Base-by-base conservation (phyloP, 2,329 filamentous ascomycete species). In the Leptographium radiaticola region DNA sequence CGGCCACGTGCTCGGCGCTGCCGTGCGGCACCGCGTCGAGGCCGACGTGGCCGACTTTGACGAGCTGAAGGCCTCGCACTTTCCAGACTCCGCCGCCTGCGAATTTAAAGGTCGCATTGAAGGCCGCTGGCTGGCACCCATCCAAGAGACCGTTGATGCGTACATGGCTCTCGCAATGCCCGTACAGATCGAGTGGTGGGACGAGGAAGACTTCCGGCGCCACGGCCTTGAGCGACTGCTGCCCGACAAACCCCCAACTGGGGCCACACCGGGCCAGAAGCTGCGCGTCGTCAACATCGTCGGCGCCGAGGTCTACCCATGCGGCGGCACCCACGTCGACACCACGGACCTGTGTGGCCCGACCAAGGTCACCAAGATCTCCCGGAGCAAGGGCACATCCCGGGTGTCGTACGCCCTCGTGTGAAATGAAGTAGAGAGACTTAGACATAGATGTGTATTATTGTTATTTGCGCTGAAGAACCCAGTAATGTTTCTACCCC, bases 271-370 rank as follows among this genome's bases (percentile, higher is more conserved):
- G 0, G 30, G 47, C 30, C 76, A 76, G 59, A 81, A 77, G 63
- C 79, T 83, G 36, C 71, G 85, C 10, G 81, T 87, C 0, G 84
- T 88, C 30, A 76, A 79, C 55, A 86, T 89, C 56, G 76, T 80
- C 0, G 84, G 83, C 0, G 76, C 78, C 0, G 86, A 84, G 59
- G 76, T 76, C 31, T 88, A 89, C 69, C 84, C 85, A 1, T 89
- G 86, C 65, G 86, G 85, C 9, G 85, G 85, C 0, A 89, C 85
- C 31, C 86, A 89, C 70, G 84, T 88, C 4, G 70, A 75, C 34
- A 75, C 68, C 18, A 84, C 81, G 20, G 71, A 75, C 55, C 59
- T 74, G 56, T 81, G 77, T 61, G 80, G 83, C 0, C 74, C 75
- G 63, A 79, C 80, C 6, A 76, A 69, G 4, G 81, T 88, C 5